phyloP scores from a whole-genome alignment of 2,329 filamentous ascomycete genomes.

The Samsoniella hepiali region DNA sequence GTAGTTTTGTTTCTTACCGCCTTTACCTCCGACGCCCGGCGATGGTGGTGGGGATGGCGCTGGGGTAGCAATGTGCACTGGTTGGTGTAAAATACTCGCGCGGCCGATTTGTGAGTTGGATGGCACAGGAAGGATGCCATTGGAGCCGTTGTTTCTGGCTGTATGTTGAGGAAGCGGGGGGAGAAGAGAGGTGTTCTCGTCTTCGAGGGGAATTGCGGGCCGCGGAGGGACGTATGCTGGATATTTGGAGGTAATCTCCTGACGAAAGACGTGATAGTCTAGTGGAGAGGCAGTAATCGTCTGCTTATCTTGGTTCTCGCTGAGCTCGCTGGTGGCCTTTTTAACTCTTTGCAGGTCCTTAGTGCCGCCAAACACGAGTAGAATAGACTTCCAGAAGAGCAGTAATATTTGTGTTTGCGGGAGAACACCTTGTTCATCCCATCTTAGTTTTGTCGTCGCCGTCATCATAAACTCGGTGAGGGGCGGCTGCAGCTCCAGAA shows the following conservation, averaged over 20 bases:
- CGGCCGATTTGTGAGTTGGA: slow-evolving; percentile 55
- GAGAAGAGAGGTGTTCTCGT: slow-evolving; percentile 86
- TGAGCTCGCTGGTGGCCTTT: slow-evolving; percentile 61
- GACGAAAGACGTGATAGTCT: slow-evolving; percentile 93
- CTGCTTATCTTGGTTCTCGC: slow-evolving; percentile 64
- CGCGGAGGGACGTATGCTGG: slow-evolving; percentile 90
- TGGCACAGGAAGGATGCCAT: slow-evolving; percentile 58
- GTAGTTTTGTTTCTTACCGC: slow-evolving; percentile 97
- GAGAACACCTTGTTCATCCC: slow-evolving; percentile 63
- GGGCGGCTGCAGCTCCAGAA: slow-evolving; percentile 60
- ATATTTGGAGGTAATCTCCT: slow-evolving; percentile 97
- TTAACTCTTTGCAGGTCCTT: slow-evolving; percentile 72
- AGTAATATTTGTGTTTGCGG: slow-evolving; percentile 72
- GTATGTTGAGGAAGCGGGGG: slow-evolving; percentile 78
- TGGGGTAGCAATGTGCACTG: slow-evolving; percentile 97
- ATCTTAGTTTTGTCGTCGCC: slow-evolving; percentile 64
- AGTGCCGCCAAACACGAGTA: slow-evolving; percentile 80
- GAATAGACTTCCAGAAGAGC: slow-evolving; percentile 85
- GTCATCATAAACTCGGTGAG: slow-evolving; percentile 71
- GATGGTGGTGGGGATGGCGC: slow-evolving; percentile 94
- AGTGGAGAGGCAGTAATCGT: slow-evolving; percentile 88
- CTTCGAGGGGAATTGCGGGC: slow-evolving; percentile 77
- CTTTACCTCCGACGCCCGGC: slow-evolving; percentile 80
- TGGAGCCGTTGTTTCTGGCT: slow-evolving; percentile 56
- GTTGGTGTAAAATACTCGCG: slow-evolving; percentile 86